Evolutionary conservation across 768 basidiomycete species (phyloP), one percentile per base, ranked within the genome.

Genomic region (Lactarius evosmus): DNA sequence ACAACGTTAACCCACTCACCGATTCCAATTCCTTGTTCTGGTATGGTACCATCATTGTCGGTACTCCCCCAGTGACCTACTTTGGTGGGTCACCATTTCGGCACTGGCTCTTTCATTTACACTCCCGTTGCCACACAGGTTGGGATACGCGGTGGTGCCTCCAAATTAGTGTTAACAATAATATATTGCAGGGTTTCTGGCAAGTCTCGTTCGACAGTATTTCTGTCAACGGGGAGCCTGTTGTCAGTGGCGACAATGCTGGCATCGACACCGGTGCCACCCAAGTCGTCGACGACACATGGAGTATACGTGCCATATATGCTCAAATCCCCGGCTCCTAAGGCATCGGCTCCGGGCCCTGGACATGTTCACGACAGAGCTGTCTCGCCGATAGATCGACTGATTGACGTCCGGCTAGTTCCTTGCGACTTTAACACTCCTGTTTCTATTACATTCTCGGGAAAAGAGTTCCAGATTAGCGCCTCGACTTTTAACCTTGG

Each of bases 191-290:
- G 66, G 40, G 40, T 30, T 61, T 8, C 46, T 67, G 66, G 66
- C 58, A 60, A 33, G 56, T 74, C 56, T 69, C 63, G 16, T 55
- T 73, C 53, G 70, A 74, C 38, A 54, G 59, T 36, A 64, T 73
- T 5, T 33, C 67, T 30, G 70, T 74, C 25, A 67, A 70, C 46
- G 69, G 69, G 38, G 56, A 62, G n/a, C 19, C 33, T 27, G 62
- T 66, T n/a, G 4, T 68, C 12, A 38, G 41, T 12, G 6, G 9
- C 16, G 50, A 57, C 50, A n/a, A 32, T 8, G 60, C 76, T 27
- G 67, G 75, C 67, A 71, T 76, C 60, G 75, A 74, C 66, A 70
- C 60, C 66, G 74, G 74, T 33, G 75, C 74, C 5, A 72, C 72
- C 3, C 61, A 70, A 32, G 68, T 75, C 63, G 12, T 73, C 34